Evolutionary conservation across 2,329 filamentous ascomycete species (phyloP).

Genomic region (Pestalotiopsis sp.): DNA sequence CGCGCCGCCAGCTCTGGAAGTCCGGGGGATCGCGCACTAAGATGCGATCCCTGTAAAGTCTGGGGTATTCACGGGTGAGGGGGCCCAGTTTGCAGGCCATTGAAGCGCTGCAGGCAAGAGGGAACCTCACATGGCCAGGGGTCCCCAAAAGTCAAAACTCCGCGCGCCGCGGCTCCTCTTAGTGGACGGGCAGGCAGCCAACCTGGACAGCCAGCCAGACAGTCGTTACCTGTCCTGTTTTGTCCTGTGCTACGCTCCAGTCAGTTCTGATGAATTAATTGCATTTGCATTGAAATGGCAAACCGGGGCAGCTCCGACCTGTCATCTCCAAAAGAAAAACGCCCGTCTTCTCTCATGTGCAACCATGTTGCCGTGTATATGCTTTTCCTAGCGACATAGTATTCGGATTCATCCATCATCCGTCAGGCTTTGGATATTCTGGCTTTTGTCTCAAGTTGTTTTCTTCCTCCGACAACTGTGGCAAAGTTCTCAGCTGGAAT

Average conservation of each 20-base stretch:
- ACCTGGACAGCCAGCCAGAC: neutral
- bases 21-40: conserved; percentile 9
- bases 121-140: conserved; percentile 8
- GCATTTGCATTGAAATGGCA: neutral
- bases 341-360: neutral
- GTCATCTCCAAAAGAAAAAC: neutral
- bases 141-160: neutral
- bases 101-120: neutral
- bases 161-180: neutral
- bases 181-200: neutral
- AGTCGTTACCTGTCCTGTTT: neutral
- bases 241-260: neutral
- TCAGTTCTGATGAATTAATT: neutral
- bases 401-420: neutral
- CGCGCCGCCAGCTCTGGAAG: conserved; percentile 3
- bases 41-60: neutral
- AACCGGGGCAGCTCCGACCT: neutral
- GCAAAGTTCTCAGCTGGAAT: neutral
- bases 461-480: neutral
- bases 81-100: too few species aligned
- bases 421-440: neutral
- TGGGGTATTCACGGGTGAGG: conserved; percentile 7
- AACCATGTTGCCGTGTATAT: neutral
- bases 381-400: neutral
- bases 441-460: neutral